Percentiles rank a stretch among this genome's conserved stretches.
Conservation (phyloP, 352 stramenopile species). For the Phytophthora cactorum region DNA sequence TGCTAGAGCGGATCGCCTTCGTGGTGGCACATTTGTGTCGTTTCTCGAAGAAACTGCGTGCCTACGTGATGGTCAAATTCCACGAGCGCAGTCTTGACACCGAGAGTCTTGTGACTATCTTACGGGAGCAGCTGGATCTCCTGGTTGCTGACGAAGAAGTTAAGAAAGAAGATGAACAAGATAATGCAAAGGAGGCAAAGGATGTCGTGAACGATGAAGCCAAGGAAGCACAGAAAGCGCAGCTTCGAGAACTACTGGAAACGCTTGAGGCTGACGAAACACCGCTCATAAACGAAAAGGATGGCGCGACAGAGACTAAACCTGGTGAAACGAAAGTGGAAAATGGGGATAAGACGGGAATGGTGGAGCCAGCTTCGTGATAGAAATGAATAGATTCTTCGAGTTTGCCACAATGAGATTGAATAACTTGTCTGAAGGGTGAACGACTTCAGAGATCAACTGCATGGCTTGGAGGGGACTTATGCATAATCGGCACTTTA, state of each 20-base stretch:
- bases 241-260: conserved; percentile 46
- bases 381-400: not conserved
- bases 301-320: not conserved
- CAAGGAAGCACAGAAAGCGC: conserved; percentile 42
- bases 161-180: conserved; percentile 5
- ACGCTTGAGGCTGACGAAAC: conserved; percentile 32
- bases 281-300: not conserved
- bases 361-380: not conserved
- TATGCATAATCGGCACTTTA: too few relatives aligned
- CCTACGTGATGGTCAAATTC: conserved; percentile 81
- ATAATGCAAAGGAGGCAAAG: conserved; percentile 12
- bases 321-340: not conserved
- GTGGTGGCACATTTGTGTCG: conserved; percentile 67
- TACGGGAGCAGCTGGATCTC: conserved; percentile 69
- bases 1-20: conserved; percentile 73
- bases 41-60: conserved; percentile 67
- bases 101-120: conserved; percentile 43
- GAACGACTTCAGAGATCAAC: too few relatives aligned
- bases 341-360: not conserved
- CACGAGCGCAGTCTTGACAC: conserved; percentile 73
- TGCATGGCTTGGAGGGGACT: too few relatives aligned
- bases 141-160: conserved; percentile 36
- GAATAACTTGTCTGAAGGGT: too few relatives aligned
- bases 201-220: conserved; percentile 32
- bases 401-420: too few relatives aligned